These are phyloP conservation scores for Ceratocystis destructans DNA, from an alignment of 2,329 filamentous ascomycete genomes.

Conservation along the genomic window DNA sequence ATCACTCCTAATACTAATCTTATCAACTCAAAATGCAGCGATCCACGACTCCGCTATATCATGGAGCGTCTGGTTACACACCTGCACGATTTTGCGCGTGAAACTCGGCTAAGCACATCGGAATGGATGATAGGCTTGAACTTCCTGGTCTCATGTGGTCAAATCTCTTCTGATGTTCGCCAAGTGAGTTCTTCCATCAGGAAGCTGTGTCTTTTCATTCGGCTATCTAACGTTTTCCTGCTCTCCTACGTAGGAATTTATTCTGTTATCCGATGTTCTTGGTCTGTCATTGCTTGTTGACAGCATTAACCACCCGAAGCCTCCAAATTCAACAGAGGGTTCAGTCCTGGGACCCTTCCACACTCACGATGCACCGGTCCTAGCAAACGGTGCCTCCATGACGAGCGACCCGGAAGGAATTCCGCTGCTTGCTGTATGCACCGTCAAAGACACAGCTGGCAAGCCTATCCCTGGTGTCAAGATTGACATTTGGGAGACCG, in stretches of 20 bases:
- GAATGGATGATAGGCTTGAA: slow-evolving; percentile 61
- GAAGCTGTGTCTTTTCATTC: background rate
- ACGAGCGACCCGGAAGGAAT: slow-evolving; percentile 51
- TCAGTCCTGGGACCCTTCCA: slow-evolving; percentile 74
- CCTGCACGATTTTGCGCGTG: slow-evolving; percentile 62
- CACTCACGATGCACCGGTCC: slow-evolving; percentile 50
- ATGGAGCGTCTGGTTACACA: slow-evolving; percentile 57
- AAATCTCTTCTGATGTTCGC: slow-evolving; percentile 54
- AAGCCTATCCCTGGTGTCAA: slow-evolving; percentile 47
- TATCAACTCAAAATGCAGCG: slow-evolving; percentile 53
- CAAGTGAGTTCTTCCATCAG: slow-evolving; percentile 34
- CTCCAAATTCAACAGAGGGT: slow-evolving; percentile 51
- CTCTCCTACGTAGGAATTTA: slow-evolving; percentile 44
- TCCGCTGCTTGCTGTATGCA: slow-evolving; percentile 53
- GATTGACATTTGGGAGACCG: slow-evolving; percentile 70
- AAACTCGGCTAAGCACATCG: slow-evolving; percentile 55
- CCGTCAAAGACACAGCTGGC: slow-evolving; percentile 46
- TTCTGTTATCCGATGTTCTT: slow-evolving; percentile 60
- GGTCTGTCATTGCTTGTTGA: slow-evolving; percentile 64
- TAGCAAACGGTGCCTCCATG: slow-evolving; percentile 42
- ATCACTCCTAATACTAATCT: slow-evolving; percentile 58
- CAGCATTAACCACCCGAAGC: slow-evolving; percentile 64
- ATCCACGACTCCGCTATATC: slow-evolving; percentile 52
- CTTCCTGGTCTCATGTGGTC: slow-evolving; percentile 54
- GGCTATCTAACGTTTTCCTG: background rate